Percentiles rank a stretch among this genome's conserved stretches.
phyloP scores from a whole-genome alignment of 306 rosid genomes.

The Luffa acutangula region DNA sequence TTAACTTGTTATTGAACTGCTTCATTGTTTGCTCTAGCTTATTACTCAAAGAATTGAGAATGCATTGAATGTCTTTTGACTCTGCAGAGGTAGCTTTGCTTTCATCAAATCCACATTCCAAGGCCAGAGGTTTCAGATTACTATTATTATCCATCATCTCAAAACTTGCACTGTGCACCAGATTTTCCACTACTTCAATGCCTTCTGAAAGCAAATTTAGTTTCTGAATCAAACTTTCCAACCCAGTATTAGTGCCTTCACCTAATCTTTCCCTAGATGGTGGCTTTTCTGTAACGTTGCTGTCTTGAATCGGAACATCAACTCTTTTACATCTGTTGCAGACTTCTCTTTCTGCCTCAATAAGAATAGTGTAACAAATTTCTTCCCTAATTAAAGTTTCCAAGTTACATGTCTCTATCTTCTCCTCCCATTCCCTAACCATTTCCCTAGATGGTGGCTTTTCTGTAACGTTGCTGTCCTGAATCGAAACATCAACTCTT shows the following conservation, averaged over 20 bases:
- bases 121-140: background rate
- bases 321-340: no score
- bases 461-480: no score
- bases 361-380: no score
- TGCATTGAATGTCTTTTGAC: background rate
- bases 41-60: background rate
- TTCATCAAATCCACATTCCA: background rate
- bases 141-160: constrained; percentile 18
- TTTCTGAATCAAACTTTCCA: background rate
- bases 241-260: background rate
- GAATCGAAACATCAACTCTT: no score
- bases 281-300: no score
- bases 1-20: background rate
- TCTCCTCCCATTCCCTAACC: no score
- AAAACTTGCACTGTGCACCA: constrained; percentile 25
- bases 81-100: background rate
- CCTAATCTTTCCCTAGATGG: background rate
- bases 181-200: constrained; percentile 15
- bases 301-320: no score
- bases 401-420: no score
- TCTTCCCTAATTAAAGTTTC: no score
- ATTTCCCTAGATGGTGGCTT: no score
- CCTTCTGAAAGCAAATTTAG: background rate
- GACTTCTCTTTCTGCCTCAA: no score
- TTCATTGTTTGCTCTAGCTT: background rate